Evolutionary conservation across 2,329 filamentous ascomycete genomes (phyloP).

Genomic region (Periglandula ipomoeae): DNA sequence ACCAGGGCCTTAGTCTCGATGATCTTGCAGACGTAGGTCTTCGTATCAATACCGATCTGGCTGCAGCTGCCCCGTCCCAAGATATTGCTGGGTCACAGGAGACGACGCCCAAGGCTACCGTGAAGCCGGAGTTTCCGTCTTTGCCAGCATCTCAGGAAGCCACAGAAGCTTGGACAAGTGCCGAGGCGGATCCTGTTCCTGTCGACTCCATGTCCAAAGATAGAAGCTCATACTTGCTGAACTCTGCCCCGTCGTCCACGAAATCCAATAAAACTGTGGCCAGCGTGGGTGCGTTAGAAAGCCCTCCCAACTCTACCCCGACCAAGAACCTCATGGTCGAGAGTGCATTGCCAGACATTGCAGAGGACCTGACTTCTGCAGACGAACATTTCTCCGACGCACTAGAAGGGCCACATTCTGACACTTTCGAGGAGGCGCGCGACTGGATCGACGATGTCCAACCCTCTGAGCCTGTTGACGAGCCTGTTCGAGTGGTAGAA

Average conservation of each 20-base stretch:
- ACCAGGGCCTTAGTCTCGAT: constrained; percentile 12
- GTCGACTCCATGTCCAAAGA: constrained; percentile 33
- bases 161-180: neutral
- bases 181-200: constrained; percentile 27
- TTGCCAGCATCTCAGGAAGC: constrained; percentile 10
- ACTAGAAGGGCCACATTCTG: constrained; percentile 16
- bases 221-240: constrained; percentile 32
- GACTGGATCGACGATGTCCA: constrained; percentile 7
- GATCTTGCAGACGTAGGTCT: constrained; percentile 20
- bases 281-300: constrained; percentile 13
- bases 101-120: constrained; percentile 56
- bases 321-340: constrained; percentile 12
- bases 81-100: constrained; percentile 54
- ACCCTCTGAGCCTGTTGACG: constrained; percentile 1
- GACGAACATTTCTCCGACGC: constrained; percentile 29
- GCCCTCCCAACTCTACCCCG: constrained; percentile 17
- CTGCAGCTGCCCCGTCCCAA: constrained; percentile 21
- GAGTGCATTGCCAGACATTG: constrained; percentile 12
- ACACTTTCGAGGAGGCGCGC: constrained; percentile 13
- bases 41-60: constrained; percentile 30
- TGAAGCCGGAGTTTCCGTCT: constrained; percentile 20
- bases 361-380: constrained; percentile 24
- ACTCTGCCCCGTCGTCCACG: constrained; percentile 27
- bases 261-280: constrained; percentile 19
- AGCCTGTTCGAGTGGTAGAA: constrained; percentile 5